These are phyloP conservation scores for Naegleria fowleri DNA, from an alignment of 208 protist genomes.

Conservation along the genomic window DNA sequence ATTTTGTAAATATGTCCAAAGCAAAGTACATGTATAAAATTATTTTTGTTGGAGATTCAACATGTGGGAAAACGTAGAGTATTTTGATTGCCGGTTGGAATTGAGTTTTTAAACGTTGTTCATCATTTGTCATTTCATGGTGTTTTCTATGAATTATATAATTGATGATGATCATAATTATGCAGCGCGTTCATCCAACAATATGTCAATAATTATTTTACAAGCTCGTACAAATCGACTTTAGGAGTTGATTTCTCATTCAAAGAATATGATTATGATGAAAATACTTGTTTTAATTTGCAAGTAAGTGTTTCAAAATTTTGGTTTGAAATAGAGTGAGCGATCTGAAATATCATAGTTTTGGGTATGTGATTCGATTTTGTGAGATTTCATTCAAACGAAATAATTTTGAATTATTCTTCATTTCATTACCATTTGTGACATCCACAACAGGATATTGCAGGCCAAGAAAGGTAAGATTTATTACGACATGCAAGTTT, in stretches of 20 bases:
- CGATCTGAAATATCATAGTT: not conserved
- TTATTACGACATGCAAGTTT: not conserved
- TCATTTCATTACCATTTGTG: too few relatives aligned
- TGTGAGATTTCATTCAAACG: not conserved
- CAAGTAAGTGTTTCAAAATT: not conserved
- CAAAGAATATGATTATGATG: not conserved
- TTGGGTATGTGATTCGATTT: not conserved
- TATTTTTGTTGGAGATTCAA: not conserved
- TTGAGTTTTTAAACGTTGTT: not conserved
- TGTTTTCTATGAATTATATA: not conserved
- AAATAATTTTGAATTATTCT: not conserved
- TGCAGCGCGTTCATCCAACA: not conserved
- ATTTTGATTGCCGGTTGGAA: not conserved
- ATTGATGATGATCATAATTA: not conserved
- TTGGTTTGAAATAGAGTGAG: too few relatives aligned
- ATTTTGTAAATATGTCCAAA: not conserved
- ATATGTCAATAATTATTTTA: constrained; percentile 5
- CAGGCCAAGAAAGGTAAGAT: not conserved
- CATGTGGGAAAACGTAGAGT: not conserved
- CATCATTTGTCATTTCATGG: too few relatives aligned
- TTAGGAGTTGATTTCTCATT: not conserved
- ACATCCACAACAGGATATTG: not conserved
- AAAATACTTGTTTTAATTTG: constrained; percentile 4
- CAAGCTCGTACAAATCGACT: not conserved
- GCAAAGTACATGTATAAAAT: constrained; percentile 3